Evolutionary conservation across 2,329 filamentous ascomycete genomes (phyloP).

Genomic region (Aureobasidium melanogenum): DNA sequence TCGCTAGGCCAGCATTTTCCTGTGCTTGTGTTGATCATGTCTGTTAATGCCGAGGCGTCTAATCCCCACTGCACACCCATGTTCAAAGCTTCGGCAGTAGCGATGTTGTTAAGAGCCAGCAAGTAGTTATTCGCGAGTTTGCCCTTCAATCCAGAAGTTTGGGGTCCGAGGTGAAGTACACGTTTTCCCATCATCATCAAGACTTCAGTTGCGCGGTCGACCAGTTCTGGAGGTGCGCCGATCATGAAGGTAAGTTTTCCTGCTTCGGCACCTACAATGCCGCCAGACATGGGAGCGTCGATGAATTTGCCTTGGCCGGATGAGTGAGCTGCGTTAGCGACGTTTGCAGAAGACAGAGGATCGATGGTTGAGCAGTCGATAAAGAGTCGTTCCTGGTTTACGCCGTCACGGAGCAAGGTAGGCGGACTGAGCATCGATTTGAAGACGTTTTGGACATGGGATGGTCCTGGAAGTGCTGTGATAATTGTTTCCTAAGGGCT

Average conservation of each 20-base stretch:
- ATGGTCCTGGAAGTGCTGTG: constrained; percentile 80
- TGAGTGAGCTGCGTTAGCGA: constrained; percentile 61
- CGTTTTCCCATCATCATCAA: constrained; percentile 77
- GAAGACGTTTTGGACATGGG: constrained; percentile 80
- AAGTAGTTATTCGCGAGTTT: constrained; percentile 98
- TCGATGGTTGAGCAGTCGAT: constrained; percentile 98
- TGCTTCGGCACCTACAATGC: constrained; percentile 80
- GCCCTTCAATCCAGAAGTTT: constrained; percentile 77
- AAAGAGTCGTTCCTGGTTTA: constrained; percentile 61
- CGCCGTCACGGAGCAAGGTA: constrained; percentile 39
- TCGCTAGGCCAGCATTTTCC: constrained; percentile 96
- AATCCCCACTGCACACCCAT: constrained; percentile 56
- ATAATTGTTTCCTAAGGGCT: constrained; percentile 65
- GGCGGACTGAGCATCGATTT: constrained; percentile 59
- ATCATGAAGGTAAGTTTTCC: constrained; percentile 96
- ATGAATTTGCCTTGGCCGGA: constrained; percentile 68
- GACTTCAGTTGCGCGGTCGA: constrained; percentile 58
- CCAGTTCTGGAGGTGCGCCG: constrained; percentile 54
- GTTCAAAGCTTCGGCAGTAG: constrained; percentile 58
- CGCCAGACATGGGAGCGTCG: constrained; percentile 94
- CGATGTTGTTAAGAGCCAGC: constrained; percentile 83
- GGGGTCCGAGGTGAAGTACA: constrained; percentile 75
- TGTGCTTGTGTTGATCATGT: constrained; percentile 86
- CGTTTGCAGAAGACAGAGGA: constrained; percentile 68
- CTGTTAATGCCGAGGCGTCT: constrained; percentile 59